phyloP scores from a whole-genome alignment of 257 asterid genomes.

The Lycium ferocissimum region DNA sequence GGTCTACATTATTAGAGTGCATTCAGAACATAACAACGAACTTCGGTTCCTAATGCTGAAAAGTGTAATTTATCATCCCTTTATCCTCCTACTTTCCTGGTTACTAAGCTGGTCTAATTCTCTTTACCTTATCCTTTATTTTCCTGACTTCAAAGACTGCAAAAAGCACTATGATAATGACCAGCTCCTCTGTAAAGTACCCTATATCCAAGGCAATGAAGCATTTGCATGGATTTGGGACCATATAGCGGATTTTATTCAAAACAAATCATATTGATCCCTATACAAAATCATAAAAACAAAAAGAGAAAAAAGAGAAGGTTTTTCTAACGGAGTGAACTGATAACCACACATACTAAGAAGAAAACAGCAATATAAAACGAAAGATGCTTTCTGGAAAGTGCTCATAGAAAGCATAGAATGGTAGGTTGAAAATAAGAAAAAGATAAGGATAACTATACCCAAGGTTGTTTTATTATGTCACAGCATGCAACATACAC shows the following conservation, averaged over 20 bases:
- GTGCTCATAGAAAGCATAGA: neutral
- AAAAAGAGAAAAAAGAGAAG: neutral
- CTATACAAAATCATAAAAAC: neutral
- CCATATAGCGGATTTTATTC: neutral
- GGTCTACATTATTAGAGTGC: neutral
- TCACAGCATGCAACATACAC: neutral
- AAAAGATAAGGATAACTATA: neutral
- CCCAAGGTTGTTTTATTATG: neutral
- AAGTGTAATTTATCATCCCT: neutral
- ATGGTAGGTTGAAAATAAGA: neutral
- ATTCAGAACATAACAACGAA: neutral
- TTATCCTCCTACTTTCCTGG: neutral
- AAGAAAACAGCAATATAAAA: constrained; percentile 1
- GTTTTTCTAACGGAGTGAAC: neutral
- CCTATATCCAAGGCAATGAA: neutral
- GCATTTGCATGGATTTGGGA: constrained; percentile 14
- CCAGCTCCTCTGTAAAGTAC: constrained; percentile 21
- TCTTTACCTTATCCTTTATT: too few relatives aligned
- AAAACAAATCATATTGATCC: neutral
- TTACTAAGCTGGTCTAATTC: neutral
- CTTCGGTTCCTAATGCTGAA: neutral
- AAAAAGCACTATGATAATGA: neutral
- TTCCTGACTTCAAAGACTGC: neutral
- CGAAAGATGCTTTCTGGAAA: neutral
- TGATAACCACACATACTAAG: neutral